phyloP scores from a whole-genome alignment of 2,329 filamentous ascomycete genomes.

The Nakataea oryzae region DNA sequence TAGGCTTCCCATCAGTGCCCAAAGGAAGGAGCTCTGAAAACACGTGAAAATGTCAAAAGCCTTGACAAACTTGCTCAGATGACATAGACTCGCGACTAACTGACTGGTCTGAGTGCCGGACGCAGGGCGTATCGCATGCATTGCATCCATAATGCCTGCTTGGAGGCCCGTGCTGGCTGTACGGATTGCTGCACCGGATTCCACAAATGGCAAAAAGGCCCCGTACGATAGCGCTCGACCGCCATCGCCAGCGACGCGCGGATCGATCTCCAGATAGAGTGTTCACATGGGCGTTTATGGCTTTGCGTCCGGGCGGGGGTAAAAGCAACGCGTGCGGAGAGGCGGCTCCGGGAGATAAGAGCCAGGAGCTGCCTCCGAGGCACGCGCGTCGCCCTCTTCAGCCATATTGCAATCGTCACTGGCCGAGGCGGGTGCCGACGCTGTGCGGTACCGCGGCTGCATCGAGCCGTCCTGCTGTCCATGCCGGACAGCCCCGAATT shows the following conservation, averaged over 20 bases:
- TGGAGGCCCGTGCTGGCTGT: no score
- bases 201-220: background rate
- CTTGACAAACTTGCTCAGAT: no score
- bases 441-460: background rate
- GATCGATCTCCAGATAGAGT: background rate
- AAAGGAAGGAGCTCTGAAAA: no score
- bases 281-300: background rate
- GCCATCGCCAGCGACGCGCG: background rate
- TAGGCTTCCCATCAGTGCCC: no score
- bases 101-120: no score
- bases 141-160: background rate
- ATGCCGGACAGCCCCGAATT: no score
- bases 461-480: background rate
- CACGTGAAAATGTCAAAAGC: no score
- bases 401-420: background rate
- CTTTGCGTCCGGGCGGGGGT: background rate
- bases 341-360: background rate
- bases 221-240: no score
- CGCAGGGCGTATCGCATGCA: background rate
- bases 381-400: background rate
- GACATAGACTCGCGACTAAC: no score
- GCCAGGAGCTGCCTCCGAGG: background rate
- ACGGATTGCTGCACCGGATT: background rate
- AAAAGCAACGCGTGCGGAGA: background rate
- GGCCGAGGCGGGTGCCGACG: background rate